phyloP scores from a whole-genome alignment of 495 filamentous ascomycete species.

The Hypoxylon subgilvum region DNA sequence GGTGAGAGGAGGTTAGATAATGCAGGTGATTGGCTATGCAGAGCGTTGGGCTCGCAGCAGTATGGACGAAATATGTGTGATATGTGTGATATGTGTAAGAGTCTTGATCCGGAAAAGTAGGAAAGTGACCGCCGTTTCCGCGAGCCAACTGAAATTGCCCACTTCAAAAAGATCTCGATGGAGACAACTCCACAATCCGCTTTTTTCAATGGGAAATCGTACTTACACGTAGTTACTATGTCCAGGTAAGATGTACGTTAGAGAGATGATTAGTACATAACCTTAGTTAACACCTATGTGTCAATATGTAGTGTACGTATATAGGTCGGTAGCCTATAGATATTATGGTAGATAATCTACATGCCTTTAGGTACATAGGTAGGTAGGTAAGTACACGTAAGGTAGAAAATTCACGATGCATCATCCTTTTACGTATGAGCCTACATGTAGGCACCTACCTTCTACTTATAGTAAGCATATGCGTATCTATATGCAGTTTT shows the following conservation, averaged over 20 bases:
- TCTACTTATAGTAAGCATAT: too few species aligned
- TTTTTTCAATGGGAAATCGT: conserved; percentile 24
- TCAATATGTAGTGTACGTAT: not conserved
- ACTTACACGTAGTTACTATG: conserved; percentile 14
- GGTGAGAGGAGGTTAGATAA: conserved; percentile 1
- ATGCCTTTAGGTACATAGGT: not conserved
- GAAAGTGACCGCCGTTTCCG: conserved; percentile 19
- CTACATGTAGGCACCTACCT: too few species aligned
- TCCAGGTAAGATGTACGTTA: too few species aligned
- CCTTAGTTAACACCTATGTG: not conserved
- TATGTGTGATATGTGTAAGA: conserved; percentile 7
- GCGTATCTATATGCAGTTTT: not conserved
- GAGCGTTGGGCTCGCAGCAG: not conserved
- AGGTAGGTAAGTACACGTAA: not conserved
- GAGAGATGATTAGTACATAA: too few species aligned
- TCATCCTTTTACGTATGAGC: too few species aligned
- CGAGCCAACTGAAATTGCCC: conserved; percentile 7
- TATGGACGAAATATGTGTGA: conserved; percentile 4
- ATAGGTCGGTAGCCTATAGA: not conserved
- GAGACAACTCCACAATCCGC: conserved; percentile 16
- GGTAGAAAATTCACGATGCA: too few species aligned
- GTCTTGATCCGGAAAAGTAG: conserved; percentile 6
- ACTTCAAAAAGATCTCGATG: not conserved
- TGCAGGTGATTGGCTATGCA: conserved; percentile 4
- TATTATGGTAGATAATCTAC: not conserved